Conservation (phyloP, 108 stramenopile genomes). For the Pelagomonas calceolata region DNA sequence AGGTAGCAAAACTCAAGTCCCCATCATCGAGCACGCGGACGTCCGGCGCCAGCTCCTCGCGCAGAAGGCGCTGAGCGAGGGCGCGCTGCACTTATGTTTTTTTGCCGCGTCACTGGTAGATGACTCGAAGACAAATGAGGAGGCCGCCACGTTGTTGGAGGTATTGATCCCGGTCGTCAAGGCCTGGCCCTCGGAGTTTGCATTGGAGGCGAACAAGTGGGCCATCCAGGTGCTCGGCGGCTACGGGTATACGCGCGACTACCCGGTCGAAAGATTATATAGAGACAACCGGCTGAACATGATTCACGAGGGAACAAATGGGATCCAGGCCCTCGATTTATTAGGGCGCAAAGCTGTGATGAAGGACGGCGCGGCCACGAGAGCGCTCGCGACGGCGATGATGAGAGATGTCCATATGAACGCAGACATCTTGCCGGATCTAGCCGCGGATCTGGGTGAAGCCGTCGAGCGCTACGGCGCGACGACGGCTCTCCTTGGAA, state of each 20-base stretch:
- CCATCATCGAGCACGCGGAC: conserved; percentile 23
- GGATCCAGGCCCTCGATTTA: conserved; percentile 21
- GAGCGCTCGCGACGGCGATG: neutral
- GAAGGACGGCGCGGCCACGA: conserved; percentile 9
- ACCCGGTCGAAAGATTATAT: conserved; percentile 19
- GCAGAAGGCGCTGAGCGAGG: conserved; percentile 19
- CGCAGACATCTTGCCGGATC: neutral
- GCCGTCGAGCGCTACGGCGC: conserved; percentile 8
- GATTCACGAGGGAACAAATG: conserved; percentile 26
- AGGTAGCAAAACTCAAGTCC: conserved; percentile 6
- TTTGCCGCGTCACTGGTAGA: conserved; percentile 13
- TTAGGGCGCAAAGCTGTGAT: conserved; percentile 22
- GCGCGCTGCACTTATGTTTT: conserved; percentile 12
- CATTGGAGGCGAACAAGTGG: conserved; percentile 13
- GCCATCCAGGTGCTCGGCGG: conserved; percentile 31
- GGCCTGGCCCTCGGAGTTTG: conserved; percentile 20
- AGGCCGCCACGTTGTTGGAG: conserved; percentile 10
- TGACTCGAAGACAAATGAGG: neutral
- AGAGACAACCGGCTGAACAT: conserved; percentile 18
- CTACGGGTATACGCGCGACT: conserved; percentile 24
- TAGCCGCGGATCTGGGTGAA: neutral
- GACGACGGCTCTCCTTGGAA: conserved; percentile 1
- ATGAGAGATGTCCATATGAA: neutral
- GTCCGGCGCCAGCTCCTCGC: conserved; percentile 19
- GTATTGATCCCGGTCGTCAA: conserved; percentile 22